Conservation (phyloP, 1,139 yeast genomes). For the Scheffersomyces insectosa region DNA sequence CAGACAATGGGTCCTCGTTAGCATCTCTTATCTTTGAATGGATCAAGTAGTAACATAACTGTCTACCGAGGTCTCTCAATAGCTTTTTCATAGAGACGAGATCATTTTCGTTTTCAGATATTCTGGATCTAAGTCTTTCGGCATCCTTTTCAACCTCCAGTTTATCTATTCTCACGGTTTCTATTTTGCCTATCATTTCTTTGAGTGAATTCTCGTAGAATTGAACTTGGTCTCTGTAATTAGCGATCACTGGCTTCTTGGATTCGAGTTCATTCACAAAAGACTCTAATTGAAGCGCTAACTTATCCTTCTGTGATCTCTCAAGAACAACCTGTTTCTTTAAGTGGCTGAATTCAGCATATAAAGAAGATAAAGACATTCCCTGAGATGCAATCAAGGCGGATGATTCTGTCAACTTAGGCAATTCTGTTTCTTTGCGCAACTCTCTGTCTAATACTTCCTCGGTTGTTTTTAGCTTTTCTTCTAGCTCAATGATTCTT, state of each 20-base stretch:
- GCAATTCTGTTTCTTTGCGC: constrained; percentile 42
- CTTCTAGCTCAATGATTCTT: constrained; percentile 32
- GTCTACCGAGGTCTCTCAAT: constrained; percentile 74
- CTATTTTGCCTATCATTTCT: constrained; percentile 42
- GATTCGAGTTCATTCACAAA: constrained; percentile 77
- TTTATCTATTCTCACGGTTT: constrained; percentile 38
- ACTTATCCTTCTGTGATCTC: constrained; percentile 65
- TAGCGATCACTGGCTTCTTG: constrained; percentile 73
- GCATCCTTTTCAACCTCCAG: constrained; percentile 41
- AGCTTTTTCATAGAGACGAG: constrained; percentile 52
- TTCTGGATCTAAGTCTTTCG: constrained; percentile 33
- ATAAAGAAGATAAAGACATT: constrained; percentile 66
- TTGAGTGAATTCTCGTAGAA: constrained; percentile 41
- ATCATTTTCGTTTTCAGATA: constrained; percentile 40
- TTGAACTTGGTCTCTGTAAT: constrained; percentile 60
- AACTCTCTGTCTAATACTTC: constrained; percentile 44
- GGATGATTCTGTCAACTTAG: constrained; percentile 38
- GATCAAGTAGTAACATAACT: constrained; percentile 69
- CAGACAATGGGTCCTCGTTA: constrained; percentile 55
- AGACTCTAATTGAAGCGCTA: constrained; percentile 69
- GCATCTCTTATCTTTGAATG: constrained; percentile 61
- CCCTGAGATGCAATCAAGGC: constrained; percentile 53
- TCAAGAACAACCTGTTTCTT: constrained; percentile 72
- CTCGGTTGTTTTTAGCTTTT: constrained; percentile 39
- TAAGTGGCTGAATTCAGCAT: constrained; percentile 65